These are phyloP conservation scores for Microcos paniculata DNA, from an alignment of 345 rosid species.

Conservation along the genomic window DNA sequence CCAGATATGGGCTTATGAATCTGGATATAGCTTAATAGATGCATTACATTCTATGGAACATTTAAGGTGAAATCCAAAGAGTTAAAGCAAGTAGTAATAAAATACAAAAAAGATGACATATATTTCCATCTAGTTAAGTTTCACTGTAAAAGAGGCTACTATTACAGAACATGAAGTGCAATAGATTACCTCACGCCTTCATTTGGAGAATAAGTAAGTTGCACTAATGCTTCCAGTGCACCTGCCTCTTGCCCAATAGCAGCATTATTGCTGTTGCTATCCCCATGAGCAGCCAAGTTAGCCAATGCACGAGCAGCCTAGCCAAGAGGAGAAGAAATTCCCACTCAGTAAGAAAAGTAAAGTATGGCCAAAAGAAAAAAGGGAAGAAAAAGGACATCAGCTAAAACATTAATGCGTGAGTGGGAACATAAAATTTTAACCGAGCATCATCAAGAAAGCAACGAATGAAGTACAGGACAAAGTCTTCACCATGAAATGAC, in stretches of 20 bases:
- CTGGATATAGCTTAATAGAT: neutral
- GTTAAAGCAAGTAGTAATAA: neutral
- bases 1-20: neutral
- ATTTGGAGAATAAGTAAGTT: constrained; percentile 72
- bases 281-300: constrained; percentile 97
- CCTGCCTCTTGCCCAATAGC: constrained; percentile 93
- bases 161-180: neutral
- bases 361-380: no score
- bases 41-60: neutral
- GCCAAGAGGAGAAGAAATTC: neutral
- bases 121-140: neutral
- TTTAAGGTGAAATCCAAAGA: neutral
- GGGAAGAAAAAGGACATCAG: neutral
- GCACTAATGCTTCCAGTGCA: constrained; percentile 90
- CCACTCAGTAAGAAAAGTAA: neutral
- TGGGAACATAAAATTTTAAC: neutral
- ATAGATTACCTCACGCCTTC: constrained; percentile 77
- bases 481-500: neutral
- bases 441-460: neutral
- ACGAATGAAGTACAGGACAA: neutral
- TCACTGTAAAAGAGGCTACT: neutral
- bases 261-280: constrained; percentile 87
- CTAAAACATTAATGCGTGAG: neutral
- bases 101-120: neutral
- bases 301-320: constrained; percentile 99